Evolutionary conservation across 1,284 basidiomycete genomes (phyloP).

Genomic region (Ganoderma leucocontextum): DNA sequence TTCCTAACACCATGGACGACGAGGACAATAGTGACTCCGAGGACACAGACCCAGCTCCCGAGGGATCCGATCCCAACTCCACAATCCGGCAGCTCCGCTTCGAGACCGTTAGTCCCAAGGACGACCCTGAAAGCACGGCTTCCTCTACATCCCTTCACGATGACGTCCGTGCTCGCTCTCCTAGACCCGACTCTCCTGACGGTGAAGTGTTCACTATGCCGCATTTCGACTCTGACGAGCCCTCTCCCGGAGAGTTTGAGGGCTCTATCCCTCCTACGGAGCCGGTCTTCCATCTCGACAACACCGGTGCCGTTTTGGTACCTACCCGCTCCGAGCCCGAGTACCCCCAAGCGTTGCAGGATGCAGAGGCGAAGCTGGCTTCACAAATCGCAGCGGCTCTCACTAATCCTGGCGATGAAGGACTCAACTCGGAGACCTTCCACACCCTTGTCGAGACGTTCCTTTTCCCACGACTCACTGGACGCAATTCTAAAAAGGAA

Average conservation of each 20-base stretch:
- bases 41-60: no score
- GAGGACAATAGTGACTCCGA: no score
- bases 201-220: neutral
- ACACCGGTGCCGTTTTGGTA: neutral
- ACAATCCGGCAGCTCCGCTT: no score
- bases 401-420: slow-evolving; percentile 6
- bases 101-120: no score
- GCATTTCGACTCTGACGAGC: no score
- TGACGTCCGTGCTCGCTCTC: neutral
- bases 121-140: neutral
- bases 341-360: neutral
- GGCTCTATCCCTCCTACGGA: neutral
- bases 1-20: no score
- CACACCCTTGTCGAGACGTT: slow-evolving; percentile 1
- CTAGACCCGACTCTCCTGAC: neutral
- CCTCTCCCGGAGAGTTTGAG: neutral
- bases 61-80: no score
- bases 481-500: neutral
- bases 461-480: slow-evolving; percentile 1
- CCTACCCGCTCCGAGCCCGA: neutral
- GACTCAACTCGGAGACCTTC: slow-evolving; percentile 9
- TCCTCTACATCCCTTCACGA: neutral
- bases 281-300: neutral
- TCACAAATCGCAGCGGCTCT: slow-evolving; percentile 1
- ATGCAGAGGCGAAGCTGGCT: slow-evolving; percentile 1